Percentiles rank a stretch among this genome's conserved stretches.
phyloP scores from a whole-genome alignment of 352 stramenopile genomes.

The Phytophthora chlamydospora region DNA sequence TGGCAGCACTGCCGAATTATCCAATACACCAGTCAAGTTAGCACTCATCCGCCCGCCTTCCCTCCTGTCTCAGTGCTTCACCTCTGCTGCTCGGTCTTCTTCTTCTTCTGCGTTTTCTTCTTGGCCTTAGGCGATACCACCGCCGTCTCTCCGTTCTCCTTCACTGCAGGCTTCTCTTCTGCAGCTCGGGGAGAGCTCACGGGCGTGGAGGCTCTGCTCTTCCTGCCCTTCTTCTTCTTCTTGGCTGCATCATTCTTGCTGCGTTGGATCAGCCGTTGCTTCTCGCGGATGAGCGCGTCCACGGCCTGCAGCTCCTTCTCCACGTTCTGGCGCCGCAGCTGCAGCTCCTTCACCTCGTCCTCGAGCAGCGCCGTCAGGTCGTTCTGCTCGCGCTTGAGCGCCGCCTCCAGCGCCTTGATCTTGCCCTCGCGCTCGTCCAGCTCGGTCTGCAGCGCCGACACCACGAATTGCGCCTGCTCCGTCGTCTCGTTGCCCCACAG shows the following conservation, averaged over 20 bases:
- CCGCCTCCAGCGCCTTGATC: conserved; percentile 79
- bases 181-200: conserved; percentile 19
- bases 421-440: conserved; percentile 83
- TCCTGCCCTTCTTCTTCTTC: conserved; percentile 53
- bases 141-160: conserved; percentile 13
- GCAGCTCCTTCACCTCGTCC: conserved; percentile 73
- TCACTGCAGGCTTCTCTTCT: conserved; percentile 21
- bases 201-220: conserved; percentile 18
- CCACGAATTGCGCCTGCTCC: conserved; percentile 86
- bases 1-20: conserved; percentile 14
- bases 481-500: conserved; percentile 87
- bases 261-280: conserved; percentile 63
- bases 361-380: conserved; percentile 63
- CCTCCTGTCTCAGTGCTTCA: conserved; percentile 1
- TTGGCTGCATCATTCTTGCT: conserved; percentile 48
- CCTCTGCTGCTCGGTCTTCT: conserved; percentile 27
- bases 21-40: background rate
- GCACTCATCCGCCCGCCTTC: background rate
- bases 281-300: conserved; percentile 63
- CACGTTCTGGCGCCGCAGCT: conserved; percentile 48
- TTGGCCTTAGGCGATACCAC: conserved; percentile 31
- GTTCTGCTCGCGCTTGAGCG: conserved; percentile 76
- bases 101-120: conserved; percentile 47
- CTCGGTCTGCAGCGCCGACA: conserved; percentile 80
- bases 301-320: conserved; percentile 54